phyloP scores from a whole-genome alignment of 1,139 yeast species.

The Candida tetrigidarum region DNA sequence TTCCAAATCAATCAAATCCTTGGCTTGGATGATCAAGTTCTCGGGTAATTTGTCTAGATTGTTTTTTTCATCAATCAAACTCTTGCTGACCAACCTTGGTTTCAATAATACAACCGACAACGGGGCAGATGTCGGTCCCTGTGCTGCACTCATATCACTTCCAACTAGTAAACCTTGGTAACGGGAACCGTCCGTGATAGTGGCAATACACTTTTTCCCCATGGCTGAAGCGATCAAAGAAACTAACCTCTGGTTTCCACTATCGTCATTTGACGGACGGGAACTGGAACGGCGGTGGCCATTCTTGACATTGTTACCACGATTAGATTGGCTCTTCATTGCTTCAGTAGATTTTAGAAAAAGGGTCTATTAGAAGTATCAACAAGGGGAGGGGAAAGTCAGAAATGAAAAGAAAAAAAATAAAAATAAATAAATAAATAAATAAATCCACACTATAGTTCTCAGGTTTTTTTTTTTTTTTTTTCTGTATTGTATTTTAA shows the following conservation, averaged over 20 bases:
- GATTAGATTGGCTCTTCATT: conserved; percentile 32
- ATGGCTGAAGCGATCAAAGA: conserved; percentile 56
- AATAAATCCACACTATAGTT: too few relatives aligned
- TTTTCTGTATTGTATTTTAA: neutral
- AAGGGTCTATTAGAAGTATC: neutral
- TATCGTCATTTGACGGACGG: conserved; percentile 17
- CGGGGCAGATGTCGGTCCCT: conserved; percentile 25
- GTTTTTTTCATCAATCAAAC: conserved; percentile 38
- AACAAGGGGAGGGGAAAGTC: conserved; percentile 1
- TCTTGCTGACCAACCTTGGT: conserved; percentile 38
- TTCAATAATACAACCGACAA: conserved; percentile 58
- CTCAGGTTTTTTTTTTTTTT: too few relatives aligned
- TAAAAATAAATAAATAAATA: neutral
- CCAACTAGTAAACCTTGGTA: conserved; percentile 61
- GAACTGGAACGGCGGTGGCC: conserved; percentile 35
- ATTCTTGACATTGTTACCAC: conserved; percentile 22
- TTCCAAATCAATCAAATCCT: conserved; percentile 68
- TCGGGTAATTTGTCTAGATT: conserved; percentile 44
- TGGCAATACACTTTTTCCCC: conserved; percentile 60
- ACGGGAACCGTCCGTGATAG: conserved; percentile 64
- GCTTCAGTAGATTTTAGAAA: neutral
- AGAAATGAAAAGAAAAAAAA: neutral
- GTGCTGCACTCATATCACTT: conserved; percentile 27
- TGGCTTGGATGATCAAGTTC: conserved; percentile 54
- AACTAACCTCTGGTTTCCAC: conserved; percentile 48